These are phyloP conservation scores for Nannizziopsis barbatae DNA, from an alignment of 2,329 filamentous ascomycete genomes.

Conservation along the genomic window DNA sequence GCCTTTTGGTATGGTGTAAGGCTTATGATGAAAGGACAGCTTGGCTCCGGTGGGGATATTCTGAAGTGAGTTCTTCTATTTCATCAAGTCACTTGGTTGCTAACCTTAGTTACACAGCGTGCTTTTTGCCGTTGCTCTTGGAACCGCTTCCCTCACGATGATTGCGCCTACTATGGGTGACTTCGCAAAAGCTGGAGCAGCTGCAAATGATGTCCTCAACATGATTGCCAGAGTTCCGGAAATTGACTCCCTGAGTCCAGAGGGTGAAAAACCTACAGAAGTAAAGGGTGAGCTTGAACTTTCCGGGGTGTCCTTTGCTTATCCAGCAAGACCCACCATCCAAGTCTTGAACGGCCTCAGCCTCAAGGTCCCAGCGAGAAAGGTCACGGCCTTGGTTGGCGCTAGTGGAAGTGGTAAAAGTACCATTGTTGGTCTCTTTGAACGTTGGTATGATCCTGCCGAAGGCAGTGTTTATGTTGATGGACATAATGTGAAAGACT, in stretches of 20 bases:
- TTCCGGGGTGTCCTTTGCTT: slow-evolving; percentile 36
- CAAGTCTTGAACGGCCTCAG: slow-evolving; percentile 36
- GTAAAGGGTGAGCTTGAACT: slow-evolving; percentile 30
- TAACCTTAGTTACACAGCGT: slow-evolving; percentile 14
- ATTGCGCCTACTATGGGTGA: slow-evolving; percentile 34
- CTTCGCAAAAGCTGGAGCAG: slow-evolving; percentile 36
- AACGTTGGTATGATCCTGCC: slow-evolving; percentile 48
- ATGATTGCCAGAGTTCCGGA: slow-evolving; percentile 33
- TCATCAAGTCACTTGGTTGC: slow-evolving; percentile 1
- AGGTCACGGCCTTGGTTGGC: slow-evolving; percentile 48
- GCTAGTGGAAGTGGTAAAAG: slow-evolving; percentile 50
- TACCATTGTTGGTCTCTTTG: slow-evolving; percentile 45
- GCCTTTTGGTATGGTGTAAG: slow-evolving; percentile 28
- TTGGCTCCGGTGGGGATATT: slow-evolving; percentile 20
- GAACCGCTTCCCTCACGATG: slow-evolving; percentile 29
- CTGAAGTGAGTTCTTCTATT: slow-evolving; percentile 18
- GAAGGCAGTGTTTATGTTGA: slow-evolving; percentile 40
- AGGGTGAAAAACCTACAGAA: slow-evolving; percentile 19
- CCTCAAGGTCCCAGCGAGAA: slow-evolving; percentile 37
- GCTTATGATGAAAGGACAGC: slow-evolving; percentile 19
- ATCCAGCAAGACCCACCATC: slow-evolving; percentile 37
- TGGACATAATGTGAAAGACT: slow-evolving; percentile 37
- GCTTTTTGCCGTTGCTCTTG: slow-evolving; percentile 26
- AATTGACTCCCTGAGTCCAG: slow-evolving; percentile 28
- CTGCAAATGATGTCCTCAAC: slow-evolving; percentile 28